Conservation (phyloP, 208 protist species). For the Acanthamoeba lenticulata region DNA sequence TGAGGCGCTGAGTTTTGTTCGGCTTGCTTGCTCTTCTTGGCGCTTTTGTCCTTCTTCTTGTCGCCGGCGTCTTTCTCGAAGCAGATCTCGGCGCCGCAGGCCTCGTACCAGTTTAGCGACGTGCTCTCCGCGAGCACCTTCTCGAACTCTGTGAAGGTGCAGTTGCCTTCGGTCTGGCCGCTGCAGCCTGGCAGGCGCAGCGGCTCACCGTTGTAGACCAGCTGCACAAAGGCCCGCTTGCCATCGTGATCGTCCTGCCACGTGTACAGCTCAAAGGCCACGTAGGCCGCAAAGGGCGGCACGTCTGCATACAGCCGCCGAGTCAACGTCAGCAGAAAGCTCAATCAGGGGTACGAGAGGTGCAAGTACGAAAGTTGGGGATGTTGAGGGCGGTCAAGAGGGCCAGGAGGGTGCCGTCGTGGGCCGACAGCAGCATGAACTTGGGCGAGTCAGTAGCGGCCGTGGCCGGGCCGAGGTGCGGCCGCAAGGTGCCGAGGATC, state of each 20-base stretch:
- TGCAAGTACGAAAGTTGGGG: slow-evolving; percentile 7
- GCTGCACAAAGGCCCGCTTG: neutral
- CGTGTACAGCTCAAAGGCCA: neutral
- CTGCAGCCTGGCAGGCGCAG: neutral
- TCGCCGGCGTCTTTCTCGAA: neutral
- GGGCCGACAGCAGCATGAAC: slow-evolving; percentile 41
- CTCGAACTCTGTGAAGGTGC: neutral
- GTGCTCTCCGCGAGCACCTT: neutral
- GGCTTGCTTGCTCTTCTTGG: neutral
- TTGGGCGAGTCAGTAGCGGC: neutral
- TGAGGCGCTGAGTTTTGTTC: neutral
- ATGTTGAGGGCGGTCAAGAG: slow-evolving; percentile 32
- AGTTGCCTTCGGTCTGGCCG: neutral
- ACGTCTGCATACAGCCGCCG: neutral
- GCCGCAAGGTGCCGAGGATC: neutral
- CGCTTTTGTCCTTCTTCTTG: neutral
- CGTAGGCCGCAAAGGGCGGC: neutral
- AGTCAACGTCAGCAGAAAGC: neutral
- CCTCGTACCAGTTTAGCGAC: neutral
- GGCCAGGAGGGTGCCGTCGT: slow-evolving; percentile 61
- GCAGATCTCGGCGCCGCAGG: slow-evolving; percentile 1
- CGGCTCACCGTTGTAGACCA: neutral
- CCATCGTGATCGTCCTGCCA: neutral
- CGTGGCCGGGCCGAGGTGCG: neutral
- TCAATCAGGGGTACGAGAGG: neutral